These are phyloP conservation scores for Chlamydomonas urium DNA, from an alignment of 139 green algal genomes.

Conservation along the genomic window DNA sequence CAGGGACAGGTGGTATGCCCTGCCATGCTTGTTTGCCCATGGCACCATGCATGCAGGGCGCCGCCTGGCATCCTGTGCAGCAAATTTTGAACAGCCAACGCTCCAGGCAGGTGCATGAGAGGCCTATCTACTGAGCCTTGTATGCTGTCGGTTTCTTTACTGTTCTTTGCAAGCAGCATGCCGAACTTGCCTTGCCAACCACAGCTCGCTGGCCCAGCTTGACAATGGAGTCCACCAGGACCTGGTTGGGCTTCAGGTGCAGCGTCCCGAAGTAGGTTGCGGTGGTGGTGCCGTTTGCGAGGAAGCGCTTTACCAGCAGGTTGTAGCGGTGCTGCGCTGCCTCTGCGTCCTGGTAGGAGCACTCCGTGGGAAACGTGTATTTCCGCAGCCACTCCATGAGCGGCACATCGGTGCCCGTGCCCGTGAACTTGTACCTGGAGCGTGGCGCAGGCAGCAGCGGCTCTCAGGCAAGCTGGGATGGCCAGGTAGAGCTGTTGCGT, in stretches of 20 bases:
- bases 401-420: slow-evolving; percentile 23
- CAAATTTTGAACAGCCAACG: too few species aligned
- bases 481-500: too few species aligned
- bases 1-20: background rate
- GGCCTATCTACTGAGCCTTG: too few species aligned
- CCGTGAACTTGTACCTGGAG: slow-evolving; percentile 5
- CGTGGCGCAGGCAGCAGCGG: background rate
- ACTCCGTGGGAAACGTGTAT: slow-evolving; percentile 45
- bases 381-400: slow-evolving; percentile 50
- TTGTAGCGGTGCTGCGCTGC: slow-evolving; percentile 22
- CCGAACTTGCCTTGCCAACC: slow-evolving; percentile 67
- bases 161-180: too few species aligned
- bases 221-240: slow-evolving; percentile 45
- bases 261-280: slow-evolving; percentile 36
- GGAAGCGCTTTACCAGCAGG: slow-evolving; percentile 36
- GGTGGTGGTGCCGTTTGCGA: slow-evolving; percentile 33
- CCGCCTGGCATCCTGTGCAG: background rate
- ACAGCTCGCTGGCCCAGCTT: slow-evolving; percentile 49
- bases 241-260: slow-evolving; percentile 42
- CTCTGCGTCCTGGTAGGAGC: slow-evolving; percentile 30
- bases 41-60: background rate
- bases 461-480: too few species aligned
- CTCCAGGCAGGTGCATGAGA: too few species aligned
- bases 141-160: too few species aligned
- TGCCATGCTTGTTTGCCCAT: background rate